Percentiles rank a stretch among this genome's conserved stretches.
Evolutionary conservation across 345 rosid genomes (phyloP).

Genomic region (Hypericum perforatum): DNA sequence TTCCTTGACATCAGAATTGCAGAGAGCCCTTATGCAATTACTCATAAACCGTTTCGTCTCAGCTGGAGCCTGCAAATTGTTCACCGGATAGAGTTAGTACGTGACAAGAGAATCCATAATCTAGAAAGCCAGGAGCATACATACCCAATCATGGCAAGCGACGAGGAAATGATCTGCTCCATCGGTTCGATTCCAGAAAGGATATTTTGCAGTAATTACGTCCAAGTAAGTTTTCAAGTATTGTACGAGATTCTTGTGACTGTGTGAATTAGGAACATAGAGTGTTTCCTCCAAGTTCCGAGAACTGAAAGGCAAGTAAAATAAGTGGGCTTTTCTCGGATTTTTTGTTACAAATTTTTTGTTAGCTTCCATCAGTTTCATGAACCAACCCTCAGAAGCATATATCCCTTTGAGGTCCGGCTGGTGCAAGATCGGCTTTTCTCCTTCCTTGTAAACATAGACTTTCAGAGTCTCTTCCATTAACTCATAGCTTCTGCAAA

Average conservation of each 20-base stretch:
- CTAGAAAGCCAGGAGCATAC: conserved; percentile 9
- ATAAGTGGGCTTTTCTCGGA: conserved; percentile 67
- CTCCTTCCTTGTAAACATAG: conserved; percentile 79
- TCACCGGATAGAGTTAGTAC: not conserved
- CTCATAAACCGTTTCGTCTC: conserved; percentile 64
- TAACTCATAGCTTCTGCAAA: conserved; percentile 81
- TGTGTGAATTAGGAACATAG: conserved; percentile 66
- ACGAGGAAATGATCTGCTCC: conserved; percentile 92
- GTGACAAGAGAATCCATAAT: not conserved
- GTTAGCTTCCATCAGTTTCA: conserved; percentile 68
- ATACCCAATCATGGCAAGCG: conserved; percentile 98
- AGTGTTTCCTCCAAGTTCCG: conserved; percentile 60
- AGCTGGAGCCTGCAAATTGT: conserved; percentile 55
- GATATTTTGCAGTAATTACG: conserved; percentile 47
- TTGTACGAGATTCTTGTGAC: conserved; percentile 44
- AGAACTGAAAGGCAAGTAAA: conserved; percentile 88
- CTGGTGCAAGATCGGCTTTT: conserved; percentile 59
- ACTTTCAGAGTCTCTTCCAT: conserved; percentile 83
- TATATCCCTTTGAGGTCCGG: conserved; percentile 79
- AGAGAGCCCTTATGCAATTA: conserved; percentile 82
- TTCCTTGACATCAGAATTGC: conserved; percentile 77
- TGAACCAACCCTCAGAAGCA: conserved; percentile 98
- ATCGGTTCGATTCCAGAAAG: conserved; percentile 80
- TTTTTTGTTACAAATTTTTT: conserved; percentile 51
- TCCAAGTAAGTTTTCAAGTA: conserved; percentile 57